Evolutionary conservation across 1,284 basidiomycete species (phyloP).

Genomic region (Moesziomyces parantarcticus): DNA sequence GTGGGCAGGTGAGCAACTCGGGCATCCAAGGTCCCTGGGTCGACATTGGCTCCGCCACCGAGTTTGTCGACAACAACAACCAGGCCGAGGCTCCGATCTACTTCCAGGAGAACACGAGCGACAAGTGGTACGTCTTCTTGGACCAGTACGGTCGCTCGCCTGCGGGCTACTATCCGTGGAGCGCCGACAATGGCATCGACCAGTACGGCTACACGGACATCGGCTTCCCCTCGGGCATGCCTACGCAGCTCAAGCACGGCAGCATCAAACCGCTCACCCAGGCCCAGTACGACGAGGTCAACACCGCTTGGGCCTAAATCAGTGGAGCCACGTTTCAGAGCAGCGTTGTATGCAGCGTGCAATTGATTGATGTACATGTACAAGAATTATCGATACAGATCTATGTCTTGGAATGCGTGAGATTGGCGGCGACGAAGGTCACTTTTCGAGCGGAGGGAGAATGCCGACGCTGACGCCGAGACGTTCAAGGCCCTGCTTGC

Average conservation of each 20-base stretch:
- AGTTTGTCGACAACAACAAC: slow-evolving; percentile 29
- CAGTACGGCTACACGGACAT: slow-evolving; percentile 28
- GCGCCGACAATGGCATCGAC: slow-evolving; percentile 23
- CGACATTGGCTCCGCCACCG: slow-evolving; percentile 13
- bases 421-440: neutral
- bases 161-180: slow-evolving; percentile 25
- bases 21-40: slow-evolving; percentile 22
- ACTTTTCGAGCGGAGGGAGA: slow-evolving; percentile 32
- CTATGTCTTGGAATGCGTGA: slow-evolving; percentile 1
- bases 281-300: slow-evolving; percentile 42
- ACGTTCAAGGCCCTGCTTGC: slow-evolving; percentile 20
- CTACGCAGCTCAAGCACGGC: slow-evolving; percentile 35
- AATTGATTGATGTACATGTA: neutral
- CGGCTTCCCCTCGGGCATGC: slow-evolving; percentile 37
- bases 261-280: slow-evolving; percentile 40
- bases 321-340: too few relatives aligned
- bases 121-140: slow-evolving; percentile 23
- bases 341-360: too few relatives aligned
- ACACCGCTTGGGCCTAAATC: slow-evolving; percentile 13
- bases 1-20: slow-evolving; percentile 26
- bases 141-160: slow-evolving; percentile 35
- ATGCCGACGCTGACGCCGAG: slow-evolving; percentile 29
- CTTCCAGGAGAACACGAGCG: slow-evolving; percentile 18
- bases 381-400: slow-evolving; percentile 4
- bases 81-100: slow-evolving; percentile 25